Percentiles rank a stretch among this genome's conserved stretches.
Conservation (phyloP, 2,329 filamentous ascomycete species). For the Davidsoniella virescens region DNA sequence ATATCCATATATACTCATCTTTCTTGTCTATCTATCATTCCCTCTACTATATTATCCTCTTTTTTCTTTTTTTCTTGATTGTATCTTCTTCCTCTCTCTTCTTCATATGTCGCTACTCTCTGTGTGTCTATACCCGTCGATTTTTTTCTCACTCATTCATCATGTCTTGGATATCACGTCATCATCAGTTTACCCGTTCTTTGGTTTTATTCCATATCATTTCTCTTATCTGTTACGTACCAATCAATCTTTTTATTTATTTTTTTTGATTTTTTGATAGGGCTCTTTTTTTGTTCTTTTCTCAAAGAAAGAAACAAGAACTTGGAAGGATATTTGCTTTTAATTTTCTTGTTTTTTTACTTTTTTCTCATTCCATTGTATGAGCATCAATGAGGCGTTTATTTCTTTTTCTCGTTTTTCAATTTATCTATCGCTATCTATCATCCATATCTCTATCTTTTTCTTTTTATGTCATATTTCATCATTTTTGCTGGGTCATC, state of each 20-base stretch:
- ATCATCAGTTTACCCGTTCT: constrained; percentile 1
- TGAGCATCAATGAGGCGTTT: no score
- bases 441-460: no score
- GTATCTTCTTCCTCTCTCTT: not conserved
- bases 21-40: constrained; percentile 9
- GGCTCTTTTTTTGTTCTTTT: not conserved
- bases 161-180: not conserved
- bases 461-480: no score
- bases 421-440: no score
- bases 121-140: constrained; percentile 10
- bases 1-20: constrained; percentile 2
- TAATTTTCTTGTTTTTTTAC: not conserved
- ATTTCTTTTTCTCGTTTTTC: no score
- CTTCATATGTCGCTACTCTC: not conserved
- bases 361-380: not conserved
- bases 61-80: not conserved
- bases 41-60: not conserved
- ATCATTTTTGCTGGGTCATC: no score
- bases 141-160: not conserved
- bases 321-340: not conserved
- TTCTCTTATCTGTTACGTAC: not conserved
- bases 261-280: not conserved
- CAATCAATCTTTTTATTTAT: constrained; percentile 2
- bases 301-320: not conserved
- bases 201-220: not conserved